Evolutionary conservation across 2,329 filamentous ascomycete species (phyloP).

Genomic region (Hymenoscyphus fructigenus): DNA sequence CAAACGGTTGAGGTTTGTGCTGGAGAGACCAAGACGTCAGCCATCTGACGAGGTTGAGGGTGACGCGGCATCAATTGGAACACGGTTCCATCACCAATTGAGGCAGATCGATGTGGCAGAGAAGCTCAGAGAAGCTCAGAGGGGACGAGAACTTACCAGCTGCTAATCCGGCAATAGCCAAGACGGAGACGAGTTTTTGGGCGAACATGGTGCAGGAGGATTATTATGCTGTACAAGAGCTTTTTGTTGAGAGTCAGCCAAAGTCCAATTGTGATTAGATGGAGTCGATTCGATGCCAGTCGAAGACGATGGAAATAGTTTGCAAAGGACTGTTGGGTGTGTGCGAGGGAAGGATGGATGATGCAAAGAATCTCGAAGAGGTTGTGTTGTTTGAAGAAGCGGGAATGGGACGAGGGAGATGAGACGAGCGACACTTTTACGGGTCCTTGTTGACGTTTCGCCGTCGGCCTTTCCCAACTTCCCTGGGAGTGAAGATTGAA

Average conservation of each 20-base stretch:
- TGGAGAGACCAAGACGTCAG: not conserved
- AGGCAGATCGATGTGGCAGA: not conserved
- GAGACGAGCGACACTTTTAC: constrained; percentile 7
- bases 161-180: constrained; percentile 26
- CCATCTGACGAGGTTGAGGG: not conserved
- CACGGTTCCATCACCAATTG: not conserved
- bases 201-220: constrained; percentile 28
- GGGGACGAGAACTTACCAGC: constrained; percentile 29
- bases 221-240: constrained; percentile 27
- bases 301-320: constrained; percentile 19
- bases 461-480: not conserved
- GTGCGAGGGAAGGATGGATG: constrained; percentile 19
- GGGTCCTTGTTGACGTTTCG: constrained; percentile 6
- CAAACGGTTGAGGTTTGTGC: constrained; percentile 26
- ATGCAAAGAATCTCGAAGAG: constrained; percentile 16
- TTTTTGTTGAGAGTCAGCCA: constrained; percentile 14
- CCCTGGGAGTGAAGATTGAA: not conserved
- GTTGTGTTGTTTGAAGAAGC: constrained; percentile 13
- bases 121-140: not conserved
- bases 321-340: constrained; percentile 13
- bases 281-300: constrained; percentile 20
- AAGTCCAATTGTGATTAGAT: constrained; percentile 24
- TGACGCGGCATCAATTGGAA: not conserved
- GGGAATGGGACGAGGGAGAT: constrained; percentile 7
- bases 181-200: constrained; percentile 26